phyloP scores from a whole-genome alignment of 257 asterid species.

The Primulina eburnea region DNA sequence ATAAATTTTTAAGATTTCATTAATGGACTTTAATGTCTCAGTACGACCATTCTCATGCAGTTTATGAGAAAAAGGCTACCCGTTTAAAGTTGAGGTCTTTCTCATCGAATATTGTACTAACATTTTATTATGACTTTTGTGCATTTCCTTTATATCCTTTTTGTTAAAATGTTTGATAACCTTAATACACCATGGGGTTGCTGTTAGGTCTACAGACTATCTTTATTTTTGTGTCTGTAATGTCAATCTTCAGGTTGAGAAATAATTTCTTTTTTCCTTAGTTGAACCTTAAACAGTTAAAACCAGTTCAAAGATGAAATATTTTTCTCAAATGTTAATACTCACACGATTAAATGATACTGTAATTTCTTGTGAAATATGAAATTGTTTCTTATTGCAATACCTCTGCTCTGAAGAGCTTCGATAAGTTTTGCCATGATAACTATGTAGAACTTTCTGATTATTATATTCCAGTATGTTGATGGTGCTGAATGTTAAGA shows the following conservation, averaged over 20 bases:
- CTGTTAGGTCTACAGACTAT: conserved; percentile 3
- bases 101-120: not conserved
- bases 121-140: not conserved
- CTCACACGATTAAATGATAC: not conserved
- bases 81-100: not conserved
- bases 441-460: not conserved
- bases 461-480: not conserved
- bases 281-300: not conserved
- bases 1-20: conserved; percentile 18
- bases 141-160: not conserved
- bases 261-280: not conserved
- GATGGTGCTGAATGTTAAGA: conserved; percentile 4
- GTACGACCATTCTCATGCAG: conserved; percentile 13
- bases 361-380: not conserved
- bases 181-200: not conserved
- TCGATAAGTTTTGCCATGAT: not conserved
- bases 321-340: too few species aligned
- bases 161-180: not conserved
- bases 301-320: not conserved
- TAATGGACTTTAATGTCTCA: conserved; percentile 10
- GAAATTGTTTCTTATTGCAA: not conserved
- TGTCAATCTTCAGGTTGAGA: not conserved
- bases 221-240: conserved; percentile 1
- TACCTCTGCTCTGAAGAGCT: conserved; percentile 12
- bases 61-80: conserved; percentile 5